Evolutionary conservation across 768 basidiomycete species (phyloP).

Genomic region (Kondoa subrosea): DNA sequence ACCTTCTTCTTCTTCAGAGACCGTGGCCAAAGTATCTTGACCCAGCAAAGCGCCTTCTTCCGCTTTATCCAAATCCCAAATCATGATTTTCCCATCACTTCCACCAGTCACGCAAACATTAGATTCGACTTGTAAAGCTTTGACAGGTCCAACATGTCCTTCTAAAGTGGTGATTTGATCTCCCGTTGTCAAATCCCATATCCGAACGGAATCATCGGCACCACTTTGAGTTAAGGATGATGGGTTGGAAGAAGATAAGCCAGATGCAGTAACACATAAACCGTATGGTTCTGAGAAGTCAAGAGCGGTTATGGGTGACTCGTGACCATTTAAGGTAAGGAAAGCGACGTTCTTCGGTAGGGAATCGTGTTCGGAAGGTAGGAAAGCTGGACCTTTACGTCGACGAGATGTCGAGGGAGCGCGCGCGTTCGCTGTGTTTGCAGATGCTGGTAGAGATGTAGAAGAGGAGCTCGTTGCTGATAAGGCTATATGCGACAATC

Average conservation of each 20-base stretch:
- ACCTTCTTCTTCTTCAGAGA: conserved; percentile 11
- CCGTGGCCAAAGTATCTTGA: neutral
- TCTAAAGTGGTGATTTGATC: conserved; percentile 66
- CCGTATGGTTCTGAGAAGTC: conserved; percentile 97
- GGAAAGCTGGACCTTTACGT: conserved; percentile 63
- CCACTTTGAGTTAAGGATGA: neutral
- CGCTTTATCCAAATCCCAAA: conserved; percentile 59
- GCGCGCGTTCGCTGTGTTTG: neutral
- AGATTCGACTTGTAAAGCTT: conserved; percentile 83
- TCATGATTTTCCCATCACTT: conserved; percentile 60
- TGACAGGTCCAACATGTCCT: conserved; percentile 47
- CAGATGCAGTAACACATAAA: conserved; percentile 66
- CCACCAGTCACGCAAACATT: conserved; percentile 78
- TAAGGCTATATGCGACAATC: conserved; percentile 36
- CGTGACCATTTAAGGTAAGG: conserved; percentile 46
- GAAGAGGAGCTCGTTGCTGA: neutral
- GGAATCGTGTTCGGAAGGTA: conserved; percentile 94
- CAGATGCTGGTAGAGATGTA: neutral
- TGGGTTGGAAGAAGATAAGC: conserved; percentile 36
- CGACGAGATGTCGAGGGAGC: conserved; percentile 16
- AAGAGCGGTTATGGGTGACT: conserved; percentile 42
- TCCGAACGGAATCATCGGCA: conserved; percentile 58
- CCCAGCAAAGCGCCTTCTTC: conserved; percentile 36
- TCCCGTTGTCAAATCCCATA: conserved; percentile 88
- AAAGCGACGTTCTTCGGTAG: conserved; percentile 87